Percentiles rank a stretch among this genome's conserved stretches.
Evolutionary conservation across 1,284 basidiomycete genomes (phyloP).

Genomic region (Rhodofomes roseus): DNA sequence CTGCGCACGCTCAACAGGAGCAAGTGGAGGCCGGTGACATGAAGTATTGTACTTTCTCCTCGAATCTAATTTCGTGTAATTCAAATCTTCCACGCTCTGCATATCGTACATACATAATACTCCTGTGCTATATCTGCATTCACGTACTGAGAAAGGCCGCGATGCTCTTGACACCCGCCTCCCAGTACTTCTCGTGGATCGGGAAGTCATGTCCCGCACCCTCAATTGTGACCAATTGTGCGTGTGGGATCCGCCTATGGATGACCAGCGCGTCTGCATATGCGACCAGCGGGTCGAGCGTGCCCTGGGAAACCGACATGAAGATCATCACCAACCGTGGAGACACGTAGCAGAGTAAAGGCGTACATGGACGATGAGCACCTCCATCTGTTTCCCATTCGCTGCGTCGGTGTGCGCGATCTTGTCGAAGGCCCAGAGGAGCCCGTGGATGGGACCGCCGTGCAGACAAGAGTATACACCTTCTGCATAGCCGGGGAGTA

Average conservation of each 20-base stretch:
- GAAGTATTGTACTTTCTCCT: background rate
- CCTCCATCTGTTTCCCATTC: constrained; percentile 19
- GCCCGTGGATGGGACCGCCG: constrained; percentile 20
- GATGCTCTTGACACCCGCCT: constrained; percentile 37
- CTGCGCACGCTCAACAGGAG: constrained; percentile 37
- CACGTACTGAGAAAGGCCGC: constrained; percentile 30
- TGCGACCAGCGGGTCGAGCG: constrained; percentile 57
- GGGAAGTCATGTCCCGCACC: constrained; percentile 47
- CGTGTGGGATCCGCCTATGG: constrained; percentile 45
- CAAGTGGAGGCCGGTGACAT: constrained; percentile 32
- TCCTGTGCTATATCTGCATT: background rate
- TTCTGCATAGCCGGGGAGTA: constrained; percentile 20
- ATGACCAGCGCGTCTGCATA: constrained; percentile 56
- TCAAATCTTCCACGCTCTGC: background rate
- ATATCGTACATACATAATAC: background rate
- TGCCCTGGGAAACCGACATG: too few species aligned
- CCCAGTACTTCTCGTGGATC: constrained; percentile 49
- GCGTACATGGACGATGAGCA: constrained; percentile 63
- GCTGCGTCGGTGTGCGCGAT: constrained; percentile 11
- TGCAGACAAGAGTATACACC: constrained; percentile 18
- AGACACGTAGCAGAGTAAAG: too few species aligned
- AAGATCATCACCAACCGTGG: too few species aligned
- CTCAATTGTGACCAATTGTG: constrained; percentile 52
- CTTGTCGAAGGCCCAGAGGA: constrained; percentile 21
- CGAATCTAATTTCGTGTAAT: background rate